phyloP scores from a whole-genome alignment of 257 asterid species.

The Cordia subcordata region DNA sequence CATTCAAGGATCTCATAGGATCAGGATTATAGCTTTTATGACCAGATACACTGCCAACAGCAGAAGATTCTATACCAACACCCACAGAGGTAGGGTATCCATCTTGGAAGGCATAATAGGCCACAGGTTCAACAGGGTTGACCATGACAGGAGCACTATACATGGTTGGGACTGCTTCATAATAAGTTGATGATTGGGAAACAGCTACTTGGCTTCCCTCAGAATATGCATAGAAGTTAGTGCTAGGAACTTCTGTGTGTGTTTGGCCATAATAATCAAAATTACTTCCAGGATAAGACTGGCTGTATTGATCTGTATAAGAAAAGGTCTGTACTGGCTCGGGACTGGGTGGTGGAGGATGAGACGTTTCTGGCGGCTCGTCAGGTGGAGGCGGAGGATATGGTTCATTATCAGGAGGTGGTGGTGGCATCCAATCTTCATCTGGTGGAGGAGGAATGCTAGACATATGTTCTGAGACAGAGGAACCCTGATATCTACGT shows the following conservation, averaged over 20 bases:
- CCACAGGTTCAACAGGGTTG: constrained; percentile 47
- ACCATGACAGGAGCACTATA: constrained; percentile 49
- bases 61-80: constrained; percentile 36
- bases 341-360: constrained; percentile 40
- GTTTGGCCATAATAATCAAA: constrained; percentile 60
- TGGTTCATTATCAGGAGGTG: constrained; percentile 83
- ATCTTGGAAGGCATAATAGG: constrained; percentile 60
- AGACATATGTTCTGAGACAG: constrained; percentile 19
- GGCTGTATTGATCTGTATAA: constrained; percentile 41
- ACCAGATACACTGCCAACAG: constrained; percentile 27
- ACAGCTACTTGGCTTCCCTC: constrained; percentile 49
- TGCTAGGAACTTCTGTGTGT: constrained; percentile 32
- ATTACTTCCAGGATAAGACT: constrained; percentile 51
- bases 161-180: constrained; percentile 42
- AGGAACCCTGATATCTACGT: constrained; percentile 20
- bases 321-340: constrained; percentile 48
- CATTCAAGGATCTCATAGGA: constrained; percentile 23
- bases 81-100: constrained; percentile 33
- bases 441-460: constrained; percentile 41
- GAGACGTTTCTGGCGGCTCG: constrained; percentile 60
- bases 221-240: constrained; percentile 39
- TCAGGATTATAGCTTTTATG: constrained; percentile 20
- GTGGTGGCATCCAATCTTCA: constrained; percentile 83
- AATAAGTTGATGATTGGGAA: constrained; percentile 57
- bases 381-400: constrained; percentile 96